A percentile compares a stretch with the other conserved stretches of the same genome.
These are phyloP conservation scores for Calcarisporium arbuscula DNA, from an alignment of 2,329 filamentous ascomycete species.

Conservation along the genomic window DNA sequence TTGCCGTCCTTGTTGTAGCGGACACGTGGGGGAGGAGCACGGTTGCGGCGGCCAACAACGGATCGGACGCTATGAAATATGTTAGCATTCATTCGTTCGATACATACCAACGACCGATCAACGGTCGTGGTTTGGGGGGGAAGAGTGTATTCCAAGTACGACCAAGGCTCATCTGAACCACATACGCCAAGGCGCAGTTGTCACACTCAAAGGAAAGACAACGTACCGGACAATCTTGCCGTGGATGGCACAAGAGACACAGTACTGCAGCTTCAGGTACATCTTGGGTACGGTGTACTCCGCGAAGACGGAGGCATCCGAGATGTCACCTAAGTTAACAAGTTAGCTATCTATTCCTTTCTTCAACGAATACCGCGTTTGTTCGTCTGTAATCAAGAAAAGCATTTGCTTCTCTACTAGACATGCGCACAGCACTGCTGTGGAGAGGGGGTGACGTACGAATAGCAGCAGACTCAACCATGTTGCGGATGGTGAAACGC, in stretches of 20 bases:
- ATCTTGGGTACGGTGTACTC: constrained; percentile 99
- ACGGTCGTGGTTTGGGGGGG: constrained; percentile 11
- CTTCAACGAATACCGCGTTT: background rate
- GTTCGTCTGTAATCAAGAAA: background rate
- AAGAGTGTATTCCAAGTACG: constrained; percentile 35
- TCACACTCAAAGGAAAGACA: constrained; percentile 50
- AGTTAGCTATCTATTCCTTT: constrained; percentile 8
- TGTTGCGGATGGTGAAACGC: constrained; percentile 99
- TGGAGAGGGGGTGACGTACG: constrained; percentile 59
- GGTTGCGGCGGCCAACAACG: constrained; percentile 94
- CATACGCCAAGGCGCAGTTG: constrained; percentile 47
- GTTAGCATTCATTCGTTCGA: constrained; percentile 32
- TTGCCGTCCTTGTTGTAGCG: constrained; percentile 99
- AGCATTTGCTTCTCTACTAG: background rate
- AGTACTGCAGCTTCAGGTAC: constrained; percentile 99
- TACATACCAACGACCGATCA: constrained; percentile 19
- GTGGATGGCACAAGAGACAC: constrained; percentile 99
- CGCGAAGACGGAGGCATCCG: constrained; percentile 96
- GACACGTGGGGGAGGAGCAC: constrained; percentile 93
- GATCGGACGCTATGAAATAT: constrained; percentile 76
- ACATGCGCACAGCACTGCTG: background rate
- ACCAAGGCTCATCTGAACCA: constrained; percentile 57
- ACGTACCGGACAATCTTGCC: constrained; percentile 99
- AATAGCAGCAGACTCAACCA: constrained; percentile 99
- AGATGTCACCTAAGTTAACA: constrained; percentile 82